Base-by-base conservation (phyloP, 345 rosid genomes). In the Iberis pinnata region DNA sequence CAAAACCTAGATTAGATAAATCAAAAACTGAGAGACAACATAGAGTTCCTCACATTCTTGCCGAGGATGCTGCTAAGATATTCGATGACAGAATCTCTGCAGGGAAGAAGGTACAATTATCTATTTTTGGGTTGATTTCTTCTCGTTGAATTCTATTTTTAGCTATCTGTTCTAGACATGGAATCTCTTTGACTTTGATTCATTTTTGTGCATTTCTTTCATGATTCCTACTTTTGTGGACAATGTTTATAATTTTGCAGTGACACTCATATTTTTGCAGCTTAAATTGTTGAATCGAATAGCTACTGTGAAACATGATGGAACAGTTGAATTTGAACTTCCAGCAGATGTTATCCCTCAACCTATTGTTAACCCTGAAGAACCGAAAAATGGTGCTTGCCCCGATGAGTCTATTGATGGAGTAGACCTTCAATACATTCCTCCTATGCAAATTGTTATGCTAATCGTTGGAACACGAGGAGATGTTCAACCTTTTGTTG, bases 281-380 rank as follows among this genome's bases (percentile, higher is more conserved):
- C 76, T 80, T 53, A 65, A 77, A 68, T 72, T 92, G 73, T 60
- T 92, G 70, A 85, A 78, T 51, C 80, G 98, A 73, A 77, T 92
- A 70, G 95, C 97, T 58, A 92, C 97, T 10, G 90, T 92, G 55
- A 88, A 88, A 76, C 79, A 83, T 76, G 79, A 92, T 70, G 99
- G 99, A 57, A 93, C 99, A 2, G 95, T 93, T 42, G 99, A 79
- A 53, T 79, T 93, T 73, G 84, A 83, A 60, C 80, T 93, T 60
- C 89, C 97, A 29, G 85, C 69, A 31, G 88, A 88, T 75, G 82
- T 80, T 62, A 85, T 76, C 63, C 74, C 80, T 6, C 81, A 68
- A 46, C 58, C 61, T 67, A 64, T 74, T 47, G 63, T 52, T 53
- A 57, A 69, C 47, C 49, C 60, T 10, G 71, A 71, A 22, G 82